Evolutionary conservation across 768 basidiomycete species (phyloP).

Genomic region (Pilatotrama ljubarskyi): DNA sequence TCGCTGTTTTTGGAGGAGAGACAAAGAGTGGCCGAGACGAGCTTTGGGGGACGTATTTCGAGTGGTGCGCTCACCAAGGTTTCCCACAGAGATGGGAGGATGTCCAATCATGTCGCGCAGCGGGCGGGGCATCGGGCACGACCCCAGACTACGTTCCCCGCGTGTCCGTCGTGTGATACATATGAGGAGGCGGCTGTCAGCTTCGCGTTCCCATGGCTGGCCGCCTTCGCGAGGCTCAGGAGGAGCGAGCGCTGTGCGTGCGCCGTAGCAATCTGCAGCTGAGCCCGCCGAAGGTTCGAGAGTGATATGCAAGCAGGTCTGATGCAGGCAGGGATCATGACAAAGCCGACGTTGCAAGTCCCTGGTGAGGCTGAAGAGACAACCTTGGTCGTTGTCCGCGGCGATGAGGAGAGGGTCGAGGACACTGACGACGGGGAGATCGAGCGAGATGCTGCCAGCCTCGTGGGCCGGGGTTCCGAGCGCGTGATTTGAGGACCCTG

Average conservation of each 20-base stretch:
- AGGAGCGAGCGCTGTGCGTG: constrained; percentile 11
- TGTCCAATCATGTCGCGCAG: constrained; percentile 17
- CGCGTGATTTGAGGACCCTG: constrained; percentile 18
- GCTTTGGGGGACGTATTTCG: background rate
- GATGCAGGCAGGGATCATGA: background rate
- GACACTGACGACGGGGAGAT: background rate
- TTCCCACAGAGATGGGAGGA: constrained; percentile 8
- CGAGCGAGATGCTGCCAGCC: constrained; percentile 7
- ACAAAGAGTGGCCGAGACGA: background rate
- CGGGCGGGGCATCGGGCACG: constrained; percentile 19
- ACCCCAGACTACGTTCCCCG: constrained; percentile 1
- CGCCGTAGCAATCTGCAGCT: background rate
- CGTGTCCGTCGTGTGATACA: constrained; percentile 22
- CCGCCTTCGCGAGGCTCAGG: background rate
- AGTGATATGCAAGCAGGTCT: background rate
- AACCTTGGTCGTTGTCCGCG: background rate
- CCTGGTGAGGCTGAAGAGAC: background rate
- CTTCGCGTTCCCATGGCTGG: constrained; percentile 15
- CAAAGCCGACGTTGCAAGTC: background rate
- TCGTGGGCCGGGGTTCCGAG: constrained; percentile 7
- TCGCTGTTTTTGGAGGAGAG: background rate
- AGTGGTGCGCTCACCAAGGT: background rate
- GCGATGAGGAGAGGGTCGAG: background rate
- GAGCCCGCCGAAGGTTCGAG: background rate
- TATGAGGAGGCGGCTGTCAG: constrained; percentile 19